Conservation (phyloP, 2,329 filamentous ascomycete genomes). For the Diaporthe nobilis region DNA sequence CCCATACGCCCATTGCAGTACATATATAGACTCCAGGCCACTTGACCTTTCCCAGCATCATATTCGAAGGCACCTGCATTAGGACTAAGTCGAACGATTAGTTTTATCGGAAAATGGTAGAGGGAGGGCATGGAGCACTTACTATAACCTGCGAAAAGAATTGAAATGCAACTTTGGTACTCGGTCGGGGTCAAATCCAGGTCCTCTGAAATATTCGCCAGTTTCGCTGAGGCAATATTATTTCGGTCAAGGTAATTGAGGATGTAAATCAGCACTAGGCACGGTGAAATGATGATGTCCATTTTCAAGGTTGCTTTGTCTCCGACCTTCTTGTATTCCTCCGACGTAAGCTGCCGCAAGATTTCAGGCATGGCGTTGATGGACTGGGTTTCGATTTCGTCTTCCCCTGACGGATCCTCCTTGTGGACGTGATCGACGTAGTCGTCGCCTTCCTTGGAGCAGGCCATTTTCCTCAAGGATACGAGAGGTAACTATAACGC, state of each 20-base stretch:
- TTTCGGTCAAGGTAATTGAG: slow-evolving; percentile 16
- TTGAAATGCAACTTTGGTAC: slow-evolving; percentile 15
- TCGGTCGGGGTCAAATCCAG: background rate
- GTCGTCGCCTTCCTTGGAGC: background rate
- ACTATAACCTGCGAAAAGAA: slow-evolving; percentile 9
- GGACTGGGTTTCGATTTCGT: background rate
- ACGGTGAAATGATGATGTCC: background rate
- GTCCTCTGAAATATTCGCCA: background rate
- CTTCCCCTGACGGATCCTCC: background rate
- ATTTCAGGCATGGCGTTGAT: background rate
- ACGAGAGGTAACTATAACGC: background rate
- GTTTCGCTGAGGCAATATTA: slow-evolving; percentile 1
- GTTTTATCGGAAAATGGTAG: no score
- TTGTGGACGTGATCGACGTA: background rate
- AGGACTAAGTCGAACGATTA: slow-evolving; percentile 27
- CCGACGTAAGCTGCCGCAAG: background rate
- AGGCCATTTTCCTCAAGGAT: background rate
- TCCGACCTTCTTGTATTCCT: background rate
- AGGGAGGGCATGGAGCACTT: background rate
- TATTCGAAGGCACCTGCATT: slow-evolving; percentile 55
- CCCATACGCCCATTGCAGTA: slow-evolving; percentile 64
- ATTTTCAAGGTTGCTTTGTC: background rate
- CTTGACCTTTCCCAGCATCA: slow-evolving; percentile 51
- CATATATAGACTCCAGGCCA: slow-evolving; percentile 66
- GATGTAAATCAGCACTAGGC: background rate